phyloP scores from a whole-genome alignment of 805 yeast genomes.

The Myxozyma sirexii region DNA sequence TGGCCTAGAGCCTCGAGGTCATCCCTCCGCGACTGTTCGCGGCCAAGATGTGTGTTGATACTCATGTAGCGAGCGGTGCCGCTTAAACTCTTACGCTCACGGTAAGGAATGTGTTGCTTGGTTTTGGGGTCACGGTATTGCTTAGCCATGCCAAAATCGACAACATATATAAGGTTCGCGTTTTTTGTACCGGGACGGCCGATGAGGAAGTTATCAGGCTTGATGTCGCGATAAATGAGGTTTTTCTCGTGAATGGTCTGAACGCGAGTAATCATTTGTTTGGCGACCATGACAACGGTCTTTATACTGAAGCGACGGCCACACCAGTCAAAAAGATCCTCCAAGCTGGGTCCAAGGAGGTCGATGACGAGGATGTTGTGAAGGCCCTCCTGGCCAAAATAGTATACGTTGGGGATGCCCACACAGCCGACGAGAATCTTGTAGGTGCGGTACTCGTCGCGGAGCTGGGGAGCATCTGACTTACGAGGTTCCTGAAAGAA shows the following conservation, averaged over 20 bases:
- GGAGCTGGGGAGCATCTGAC: slow-evolving; percentile 94
- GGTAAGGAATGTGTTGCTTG: slow-evolving; percentile 91
- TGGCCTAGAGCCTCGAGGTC: slow-evolving; percentile 96
- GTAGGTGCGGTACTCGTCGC: slow-evolving; percentile 97
- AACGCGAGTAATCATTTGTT: slow-evolving; percentile 84
- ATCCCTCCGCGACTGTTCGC: slow-evolving; percentile 95
- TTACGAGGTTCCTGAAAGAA: slow-evolving; percentile 70
- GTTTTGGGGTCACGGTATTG: slow-evolving; percentile 96
- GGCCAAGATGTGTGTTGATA: slow-evolving; percentile 93
- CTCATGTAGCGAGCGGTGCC: slow-evolving; percentile 99
- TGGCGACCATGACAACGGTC: slow-evolving; percentile 91
- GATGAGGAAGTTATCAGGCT: slow-evolving; percentile 94
- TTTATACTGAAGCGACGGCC: slow-evolving; percentile 84
- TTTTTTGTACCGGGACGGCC: slow-evolving; percentile 85
- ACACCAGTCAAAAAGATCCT: slow-evolving; percentile 98
- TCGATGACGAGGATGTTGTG: slow-evolving; percentile 95
- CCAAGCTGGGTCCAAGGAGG: slow-evolving; percentile 91
- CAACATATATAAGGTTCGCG: slow-evolving; percentile 83
- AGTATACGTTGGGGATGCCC: slow-evolving; percentile 96
- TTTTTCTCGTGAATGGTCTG: slow-evolving; percentile 87
- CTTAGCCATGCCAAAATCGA: slow-evolving; percentile 99
- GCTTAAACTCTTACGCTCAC: slow-evolving; percentile 92
- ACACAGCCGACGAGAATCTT: slow-evolving; percentile 76
- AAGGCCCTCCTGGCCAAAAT: slow-evolving; percentile 97
- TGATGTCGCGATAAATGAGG: slow-evolving; percentile 92